Evolutionary conservation across 2,329 filamentous ascomycete species (phyloP).

Genomic region (Phialophora macrospora): DNA sequence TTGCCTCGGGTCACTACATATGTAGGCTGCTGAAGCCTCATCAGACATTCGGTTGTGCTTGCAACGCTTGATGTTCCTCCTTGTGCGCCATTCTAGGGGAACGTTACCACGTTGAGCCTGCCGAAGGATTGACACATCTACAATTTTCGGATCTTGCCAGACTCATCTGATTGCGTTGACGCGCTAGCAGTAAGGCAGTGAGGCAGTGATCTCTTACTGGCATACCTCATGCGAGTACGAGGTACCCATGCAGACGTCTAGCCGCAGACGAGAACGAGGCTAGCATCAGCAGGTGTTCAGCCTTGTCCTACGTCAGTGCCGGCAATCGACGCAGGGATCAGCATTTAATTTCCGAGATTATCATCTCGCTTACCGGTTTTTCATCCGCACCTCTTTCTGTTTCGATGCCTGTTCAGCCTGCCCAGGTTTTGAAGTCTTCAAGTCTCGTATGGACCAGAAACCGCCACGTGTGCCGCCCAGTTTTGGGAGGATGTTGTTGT

Average conservation of each 20-base stretch:
- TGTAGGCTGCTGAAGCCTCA: background rate
- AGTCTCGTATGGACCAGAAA: background rate
- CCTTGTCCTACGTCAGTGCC: constrained; percentile 9
- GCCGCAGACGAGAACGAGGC: background rate
- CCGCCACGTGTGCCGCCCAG: constrained; percentile 12
- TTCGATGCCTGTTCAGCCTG: background rate
- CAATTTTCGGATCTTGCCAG: background rate
- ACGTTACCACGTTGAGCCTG: background rate
- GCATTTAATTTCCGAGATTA: constrained; percentile 11
- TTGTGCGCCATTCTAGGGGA: background rate
- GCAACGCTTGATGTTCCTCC: background rate
- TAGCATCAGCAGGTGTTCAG: background rate
- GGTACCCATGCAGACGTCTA: background rate
- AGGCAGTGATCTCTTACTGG: no score
- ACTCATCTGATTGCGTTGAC: background rate
- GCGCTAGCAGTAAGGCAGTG: background rate
- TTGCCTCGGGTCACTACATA: background rate
- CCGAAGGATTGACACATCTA: background rate
- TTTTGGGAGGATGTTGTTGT: constrained; percentile 21
- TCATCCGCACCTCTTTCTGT: background rate
- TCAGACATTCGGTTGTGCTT: background rate
- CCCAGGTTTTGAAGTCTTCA: background rate
- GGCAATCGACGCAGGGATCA: background rate
- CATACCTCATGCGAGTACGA: background rate
- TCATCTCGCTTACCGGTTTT: constrained; percentile 14